These are phyloP conservation scores for Viola pubescens DNA, from an alignment of 441 rosid genomes.

Conservation along the genomic window DNA sequence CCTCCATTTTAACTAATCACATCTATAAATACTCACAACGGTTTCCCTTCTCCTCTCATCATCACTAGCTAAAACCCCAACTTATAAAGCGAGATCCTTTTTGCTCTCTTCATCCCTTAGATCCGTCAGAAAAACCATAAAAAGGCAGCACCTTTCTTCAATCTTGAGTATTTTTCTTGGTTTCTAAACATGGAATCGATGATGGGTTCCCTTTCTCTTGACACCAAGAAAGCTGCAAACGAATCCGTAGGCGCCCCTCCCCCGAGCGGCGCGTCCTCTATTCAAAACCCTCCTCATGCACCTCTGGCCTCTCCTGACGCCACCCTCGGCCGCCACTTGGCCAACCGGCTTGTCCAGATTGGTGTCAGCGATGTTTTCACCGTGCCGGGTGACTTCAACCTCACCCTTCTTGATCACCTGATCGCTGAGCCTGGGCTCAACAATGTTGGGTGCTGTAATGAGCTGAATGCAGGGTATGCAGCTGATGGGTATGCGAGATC, in stretches of 20 bases:
- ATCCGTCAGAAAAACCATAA: too few species aligned
- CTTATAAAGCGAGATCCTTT: too few species aligned
- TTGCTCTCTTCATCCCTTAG: too few species aligned
- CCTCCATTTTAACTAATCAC: too few species aligned
- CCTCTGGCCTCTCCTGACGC: neutral
- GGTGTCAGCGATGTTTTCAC: conserved; percentile 53
- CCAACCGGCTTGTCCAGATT: conserved; percentile 53
- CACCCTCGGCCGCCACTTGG: conserved; percentile 52
- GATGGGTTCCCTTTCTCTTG: neutral
- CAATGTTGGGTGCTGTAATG: conserved; percentile 64
- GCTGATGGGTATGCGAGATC: conserved; percentile 53
- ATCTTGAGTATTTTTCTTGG: too few species aligned
- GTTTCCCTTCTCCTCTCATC: too few species aligned
- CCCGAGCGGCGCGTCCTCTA: neutral
- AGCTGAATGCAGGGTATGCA: conserved; percentile 53
- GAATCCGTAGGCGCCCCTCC: neutral
- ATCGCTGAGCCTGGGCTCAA: conserved; percentile 55
- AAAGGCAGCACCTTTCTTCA: too few species aligned
- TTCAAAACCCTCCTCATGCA: neutral
- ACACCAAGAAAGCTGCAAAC: neutral
- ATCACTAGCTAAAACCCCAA: too few species aligned
- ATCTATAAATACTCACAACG: too few species aligned
- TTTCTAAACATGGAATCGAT: neutral
- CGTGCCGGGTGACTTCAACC: conserved; percentile 66
- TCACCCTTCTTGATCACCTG: conserved; percentile 59